These are phyloP conservation scores for Sporopachydermia quercuum DNA, from an alignment of 805 yeast species.

Conservation along the genomic window DNA sequence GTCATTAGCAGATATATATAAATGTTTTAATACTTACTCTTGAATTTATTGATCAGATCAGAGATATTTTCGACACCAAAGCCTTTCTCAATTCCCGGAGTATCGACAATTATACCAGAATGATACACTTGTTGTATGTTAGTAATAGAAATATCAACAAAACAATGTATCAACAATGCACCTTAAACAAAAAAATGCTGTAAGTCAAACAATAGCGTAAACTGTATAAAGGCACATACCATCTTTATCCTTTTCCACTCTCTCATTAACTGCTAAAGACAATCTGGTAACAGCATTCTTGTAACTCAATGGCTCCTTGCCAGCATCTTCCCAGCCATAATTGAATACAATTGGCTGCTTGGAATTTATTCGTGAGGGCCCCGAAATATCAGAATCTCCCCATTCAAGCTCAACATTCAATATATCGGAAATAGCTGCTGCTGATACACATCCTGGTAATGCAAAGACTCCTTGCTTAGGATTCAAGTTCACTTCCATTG, in stretches of 20 bases:
- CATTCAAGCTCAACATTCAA: conserved; percentile 62
- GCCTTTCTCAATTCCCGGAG: conserved; percentile 50
- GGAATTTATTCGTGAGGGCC: conserved; percentile 37
- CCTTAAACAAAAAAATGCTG: too few species aligned
- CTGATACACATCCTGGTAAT: conserved; percentile 74
- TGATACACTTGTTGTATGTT: conserved; percentile 12
- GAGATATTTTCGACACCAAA: conserved; percentile 30
- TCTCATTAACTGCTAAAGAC: conserved; percentile 27
- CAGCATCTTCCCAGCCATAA: conserved; percentile 52
- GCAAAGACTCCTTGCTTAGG: conserved; percentile 58
- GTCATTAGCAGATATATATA: too few species aligned
- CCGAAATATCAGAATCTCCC: conserved; percentile 61
- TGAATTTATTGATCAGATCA: conserved; percentile 42
- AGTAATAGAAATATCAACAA: too few species aligned
- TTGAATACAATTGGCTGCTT: conserved; percentile 79
- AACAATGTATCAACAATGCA: too few species aligned
- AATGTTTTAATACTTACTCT: conserved; percentile 9
- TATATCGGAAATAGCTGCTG: conserved; percentile 69
- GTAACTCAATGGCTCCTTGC: conserved; percentile 44
- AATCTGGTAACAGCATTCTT: conserved; percentile 32
- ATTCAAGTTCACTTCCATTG: conserved; percentile 65
- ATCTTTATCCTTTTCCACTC: conserved; percentile 35
- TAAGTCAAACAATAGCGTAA: too few species aligned
- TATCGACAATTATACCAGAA: conserved; percentile 58
- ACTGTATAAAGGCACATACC: conserved; percentile 13